These are phyloP conservation scores for Flaveria linearis DNA, from an alignment of 129 eudicot genomes.

Conservation along the genomic window DNA sequence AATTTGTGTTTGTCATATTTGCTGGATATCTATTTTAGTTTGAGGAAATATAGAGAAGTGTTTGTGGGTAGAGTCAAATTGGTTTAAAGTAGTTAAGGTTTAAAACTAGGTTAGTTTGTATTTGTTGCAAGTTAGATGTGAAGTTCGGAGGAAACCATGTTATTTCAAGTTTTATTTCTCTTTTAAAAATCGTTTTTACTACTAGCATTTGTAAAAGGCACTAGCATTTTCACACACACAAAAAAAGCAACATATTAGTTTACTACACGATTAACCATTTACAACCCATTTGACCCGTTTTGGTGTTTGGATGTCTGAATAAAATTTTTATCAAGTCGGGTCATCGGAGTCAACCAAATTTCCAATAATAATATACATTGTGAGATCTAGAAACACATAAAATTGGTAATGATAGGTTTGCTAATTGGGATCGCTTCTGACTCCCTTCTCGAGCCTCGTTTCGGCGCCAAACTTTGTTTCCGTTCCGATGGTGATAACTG, in stretches of 20 bases:
- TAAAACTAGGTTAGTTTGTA: background rate
- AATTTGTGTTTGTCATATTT: conserved; percentile 11
- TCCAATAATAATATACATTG: background rate
- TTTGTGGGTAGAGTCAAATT: conserved; percentile 17
- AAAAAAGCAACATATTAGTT: too few species aligned
- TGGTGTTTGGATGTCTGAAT: too few species aligned
- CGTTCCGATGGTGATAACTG: conserved; percentile 45
- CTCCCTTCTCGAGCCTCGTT: conserved; percentile 44
- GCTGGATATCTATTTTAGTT: conserved; percentile 7
- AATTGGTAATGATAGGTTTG: too few species aligned
- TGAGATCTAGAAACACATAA: too few species aligned
- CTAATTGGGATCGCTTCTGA: conserved; percentile 62
- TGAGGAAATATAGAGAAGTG: conserved; percentile 3
- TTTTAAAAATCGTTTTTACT: too few species aligned
- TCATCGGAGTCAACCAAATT: background rate
- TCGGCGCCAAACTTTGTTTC: conserved; percentile 49
- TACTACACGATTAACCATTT: too few species aligned
- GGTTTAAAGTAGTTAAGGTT: conserved; percentile 15
- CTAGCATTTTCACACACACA: too few species aligned
- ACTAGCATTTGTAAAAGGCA: too few species aligned
- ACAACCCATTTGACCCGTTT: too few species aligned
- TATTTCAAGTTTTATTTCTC: background rate
- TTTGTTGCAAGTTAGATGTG: conserved; percentile 21
- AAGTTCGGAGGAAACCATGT: background rate
- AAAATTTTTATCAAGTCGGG: background rate